Base-by-base conservation (phyloP, 345 rosid genomes). In the Euphorbia lathyris region DNA sequence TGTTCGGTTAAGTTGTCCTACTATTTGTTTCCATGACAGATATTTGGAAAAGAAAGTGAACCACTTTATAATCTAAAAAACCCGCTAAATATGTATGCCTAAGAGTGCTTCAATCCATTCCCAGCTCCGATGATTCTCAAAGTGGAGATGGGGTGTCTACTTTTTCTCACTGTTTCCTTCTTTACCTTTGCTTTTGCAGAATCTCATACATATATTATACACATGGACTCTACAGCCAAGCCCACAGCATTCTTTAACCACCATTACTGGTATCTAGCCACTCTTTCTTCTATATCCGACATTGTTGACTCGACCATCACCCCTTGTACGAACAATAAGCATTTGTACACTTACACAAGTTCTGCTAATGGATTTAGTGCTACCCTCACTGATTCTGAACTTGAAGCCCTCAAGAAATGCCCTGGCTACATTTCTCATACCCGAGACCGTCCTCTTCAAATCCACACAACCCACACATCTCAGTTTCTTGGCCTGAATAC, bases 401-500 rank as follows among this genome's bases (percentile, higher is more conserved):
- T 76, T 66, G 75, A 71, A 58, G 14, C 48, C 19, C 68, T 61
- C 43, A 66, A 43, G 57, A 66, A 52, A 19, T 30, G 29, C 27
- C 68, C 72, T 22, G 79, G 72, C 22, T 76, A 66, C 26, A 17
- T 77, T 72, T 77, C 77, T 51, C 53, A 66, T 0, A 32, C 73
- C 19, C 34, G 26, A 10, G 85, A 82, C 47, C 73, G 38, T 50
- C 29, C 30, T 11, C 23, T 62, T 20, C 23, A 62, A 42, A 5
- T 70, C 65, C 52, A 83, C 70, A 83, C 82, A 13, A 80, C 83
- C 5, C 82, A 67, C 65, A 75, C 83, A n/a, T 72, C 77, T n/a
- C 29, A 71, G 14, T 80, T 75, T 70, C 78, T 83, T 60, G 76
- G 72, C 64, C 70, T 76, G 16, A 72, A 77, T 69, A 66, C 77